These are phyloP conservation scores for Phytopythium boreale DNA, from an alignment of 352 stramenopile genomes.

Conservation along the genomic window DNA sequence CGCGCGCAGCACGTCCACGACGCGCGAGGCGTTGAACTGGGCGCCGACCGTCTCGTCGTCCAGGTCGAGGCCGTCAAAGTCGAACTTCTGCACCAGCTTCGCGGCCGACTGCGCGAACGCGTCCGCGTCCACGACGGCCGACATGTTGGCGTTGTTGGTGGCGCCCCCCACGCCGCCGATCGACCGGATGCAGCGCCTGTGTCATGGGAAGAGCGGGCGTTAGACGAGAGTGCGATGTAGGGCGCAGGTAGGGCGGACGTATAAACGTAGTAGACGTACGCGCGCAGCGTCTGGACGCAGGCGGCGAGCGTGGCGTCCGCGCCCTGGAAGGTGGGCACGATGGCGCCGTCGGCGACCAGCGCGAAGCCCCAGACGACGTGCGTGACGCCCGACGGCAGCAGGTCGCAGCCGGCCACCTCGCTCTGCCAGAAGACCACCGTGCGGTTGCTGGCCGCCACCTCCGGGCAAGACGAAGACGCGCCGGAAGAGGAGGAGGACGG, in stretches of 20 bases:
- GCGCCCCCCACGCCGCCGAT: slow-evolving; percentile 67
- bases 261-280: slow-evolving; percentile 8
- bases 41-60: slow-evolving; percentile 72
- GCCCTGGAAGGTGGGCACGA: slow-evolving; percentile 60
- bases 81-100: slow-evolving; percentile 54
- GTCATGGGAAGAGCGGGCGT: not conserved
- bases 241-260: not conserved
- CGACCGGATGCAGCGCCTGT: slow-evolving; percentile 54
- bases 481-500: slow-evolving; percentile 8
- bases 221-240: not conserved
- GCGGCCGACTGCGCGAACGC: slow-evolving; percentile 51
- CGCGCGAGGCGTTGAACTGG: slow-evolving; percentile 46
- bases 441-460: slow-evolving; percentile 41
- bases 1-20: slow-evolving; percentile 43
- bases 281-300: slow-evolving; percentile 55
- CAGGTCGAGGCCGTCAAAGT: slow-evolving; percentile 68
- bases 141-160: slow-evolving; percentile 68
- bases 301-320: slow-evolving; percentile 46
- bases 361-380: slow-evolving; percentile 77
- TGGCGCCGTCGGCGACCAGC: slow-evolving; percentile 44
- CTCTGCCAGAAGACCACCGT: slow-evolving; percentile 81
- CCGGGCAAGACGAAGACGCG: slow-evolving; percentile 17
- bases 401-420: slow-evolving; percentile 69
- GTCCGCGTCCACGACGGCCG: slow-evolving; percentile 32
- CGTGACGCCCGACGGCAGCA: slow-evolving; percentile 64